These are phyloP conservation scores for Ascochyta rabiei DNA, from an alignment of 2,329 filamentous ascomycete species.

Conservation along the genomic window DNA sequence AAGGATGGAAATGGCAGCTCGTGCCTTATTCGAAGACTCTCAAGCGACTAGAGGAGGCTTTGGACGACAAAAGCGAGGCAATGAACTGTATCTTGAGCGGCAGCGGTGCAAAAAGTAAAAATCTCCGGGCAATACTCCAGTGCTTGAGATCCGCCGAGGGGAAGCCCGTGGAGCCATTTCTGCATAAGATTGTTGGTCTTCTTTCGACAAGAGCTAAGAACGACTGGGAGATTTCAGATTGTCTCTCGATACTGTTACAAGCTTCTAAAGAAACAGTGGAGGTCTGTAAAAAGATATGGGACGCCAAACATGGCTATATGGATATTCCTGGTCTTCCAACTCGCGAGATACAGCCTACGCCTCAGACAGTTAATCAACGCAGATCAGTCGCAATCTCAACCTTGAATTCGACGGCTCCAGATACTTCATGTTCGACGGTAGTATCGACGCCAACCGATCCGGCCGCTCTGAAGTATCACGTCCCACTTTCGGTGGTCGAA, in stretches of 20 bases:
- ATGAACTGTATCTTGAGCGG: constrained; percentile 25
- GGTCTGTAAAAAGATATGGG: constrained; percentile 32
- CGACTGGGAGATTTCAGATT: constrained; percentile 21
- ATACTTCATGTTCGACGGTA: not conserved
- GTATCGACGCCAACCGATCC: not conserved
- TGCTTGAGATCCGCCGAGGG: constrained; percentile 17
- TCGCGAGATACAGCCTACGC: not conserved
- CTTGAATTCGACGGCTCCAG: too few species aligned
- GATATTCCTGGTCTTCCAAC: constrained; percentile 18
- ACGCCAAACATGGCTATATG: constrained; percentile 24
- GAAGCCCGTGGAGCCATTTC: constrained; percentile 21
- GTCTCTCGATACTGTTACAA: constrained; percentile 15
- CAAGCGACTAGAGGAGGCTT: constrained; percentile 24
- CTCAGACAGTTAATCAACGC: too few species aligned
- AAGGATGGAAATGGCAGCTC: not conserved
- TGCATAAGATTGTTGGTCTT: constrained; percentile 27
- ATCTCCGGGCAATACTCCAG: constrained; percentile 23
- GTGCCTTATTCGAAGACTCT: constrained; percentile 17
- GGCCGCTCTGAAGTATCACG: not conserved
- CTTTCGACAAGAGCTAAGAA: constrained; percentile 18
- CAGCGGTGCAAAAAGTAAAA: constrained; percentile 14
- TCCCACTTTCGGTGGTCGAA: constrained; percentile 29
- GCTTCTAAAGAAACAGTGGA: constrained; percentile 23
- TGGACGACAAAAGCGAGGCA: constrained; percentile 10
- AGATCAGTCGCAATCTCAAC: not conserved